Base-by-base conservation (phyloP, 768 basidiomycete species). In the Trametes meyenii region DNA sequence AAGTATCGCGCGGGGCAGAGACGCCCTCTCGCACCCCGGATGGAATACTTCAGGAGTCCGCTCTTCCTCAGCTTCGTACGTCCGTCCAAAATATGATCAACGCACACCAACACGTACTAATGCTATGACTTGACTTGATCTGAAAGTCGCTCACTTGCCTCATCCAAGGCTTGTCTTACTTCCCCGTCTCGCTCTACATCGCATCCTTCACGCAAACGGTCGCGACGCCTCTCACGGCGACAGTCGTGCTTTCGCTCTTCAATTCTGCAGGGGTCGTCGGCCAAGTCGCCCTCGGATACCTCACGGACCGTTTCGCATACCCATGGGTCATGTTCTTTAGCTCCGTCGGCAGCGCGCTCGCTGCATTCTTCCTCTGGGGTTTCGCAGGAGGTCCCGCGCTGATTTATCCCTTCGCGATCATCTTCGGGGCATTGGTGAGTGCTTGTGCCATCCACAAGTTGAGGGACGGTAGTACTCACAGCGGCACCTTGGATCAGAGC, bases 111-210 rank as follows among this genome's bases (percentile, higher is more conserved):
- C 23, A 14, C 12, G 4, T 17, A 17, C 33, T 21, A 35, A 45
- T 12, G n/a, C 24, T 14, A n/a, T 23, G 16, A 46, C 26, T 13
- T 16, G 21, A 33, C 48, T 2, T 2, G n/a, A 29, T 19, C 26
- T 21, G 3, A 21, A 42, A 70, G 69, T 56, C 59, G n/a, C 40
- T 61, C 21, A 66, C 66, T 14, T 61, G 50, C 33, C 40, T 67
- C 44, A 49, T 71, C n/a, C 68, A 71, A 57, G 68, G 68, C 13
- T 54, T 71, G 14, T 65, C 65, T 5, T 69, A 66, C 55, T 68
- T 68, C 63, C 66, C 67, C 23, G 70, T 66, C 11, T 71, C 68
- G 40, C 64, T 69, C n/a, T 69, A 71, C 56, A 69, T 68, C 33
- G 65, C 70, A n/a, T 48, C 65, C 4, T 71, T 69, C 64, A 58